Evolutionary conservation across 2,329 filamentous ascomycete species (phyloP), one percentile per base, ranked within the genome.

Genomic region (Sclerotinia borealis): DNA sequence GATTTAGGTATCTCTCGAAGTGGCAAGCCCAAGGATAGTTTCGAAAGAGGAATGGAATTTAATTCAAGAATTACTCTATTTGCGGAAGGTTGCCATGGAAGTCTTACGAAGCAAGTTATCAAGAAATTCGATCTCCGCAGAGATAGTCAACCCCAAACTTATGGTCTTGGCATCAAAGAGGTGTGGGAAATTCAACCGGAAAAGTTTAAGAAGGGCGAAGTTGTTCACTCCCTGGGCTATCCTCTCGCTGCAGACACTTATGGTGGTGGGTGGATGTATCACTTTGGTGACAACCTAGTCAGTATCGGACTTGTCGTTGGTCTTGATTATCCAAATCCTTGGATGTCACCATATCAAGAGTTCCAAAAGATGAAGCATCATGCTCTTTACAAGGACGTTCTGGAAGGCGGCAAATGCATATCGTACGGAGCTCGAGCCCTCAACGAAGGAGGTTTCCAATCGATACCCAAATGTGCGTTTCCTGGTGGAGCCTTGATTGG

Each of bases 311-410:
- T 98, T 22, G 95, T 99, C 13, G 90, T 96, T 43, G 93, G 93
- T 29, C 83, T 99, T 61, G 95, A 99, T 80, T 99, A 99, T 76
- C 83, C 91, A 48, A 99, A 99, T 77, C 95, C 95, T 0, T 99
- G 93, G 92, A 78, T 98, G 62, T 95, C 93, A 4, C 95, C 95
- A 0, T 99, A 98, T 75, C 85, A 87, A 64, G 95, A 99, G 76
- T 99, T 99, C 76, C 95, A 99, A 77, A 96, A 96, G 81, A 88
- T 99, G 81, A 99, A 99, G 83, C 90, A 93, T 71, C 95, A 99
- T 76, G 93, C 95, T n/a, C 79, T 96, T 56, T 98, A 96, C 81
- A 87, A 83, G 68, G 81, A 86, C 6, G 87, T 93, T 22, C 83
- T 99, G n/a, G 91, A 98, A 76, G 93, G 93, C 65, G 95, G 95